Conservation (phyloP, 257 asterid genomes). For the Solanum virginianum region DNA sequence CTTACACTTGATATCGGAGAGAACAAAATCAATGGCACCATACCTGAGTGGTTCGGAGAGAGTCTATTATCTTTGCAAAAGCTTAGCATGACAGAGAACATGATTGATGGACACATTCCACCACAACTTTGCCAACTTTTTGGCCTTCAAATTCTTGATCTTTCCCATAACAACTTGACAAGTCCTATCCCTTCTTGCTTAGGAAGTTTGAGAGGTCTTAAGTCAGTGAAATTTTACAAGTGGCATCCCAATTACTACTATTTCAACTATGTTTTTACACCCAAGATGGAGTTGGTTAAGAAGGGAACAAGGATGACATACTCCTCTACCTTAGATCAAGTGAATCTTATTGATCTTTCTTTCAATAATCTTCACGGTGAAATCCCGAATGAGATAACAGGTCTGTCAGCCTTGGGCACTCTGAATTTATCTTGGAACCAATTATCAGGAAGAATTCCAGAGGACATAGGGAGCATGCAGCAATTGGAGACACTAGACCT, state of each 20-base stretch:
- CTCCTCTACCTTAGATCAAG: not conserved
- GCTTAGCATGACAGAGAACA: not conserved
- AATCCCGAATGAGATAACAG: not conserved
- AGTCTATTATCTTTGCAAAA: not conserved
- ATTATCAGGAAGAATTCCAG: constrained; percentile 11
- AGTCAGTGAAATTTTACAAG: not conserved
- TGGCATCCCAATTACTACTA: not conserved
- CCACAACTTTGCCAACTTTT: not conserved
- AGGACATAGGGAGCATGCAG: not conserved
- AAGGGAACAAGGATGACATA: constrained; percentile 3
- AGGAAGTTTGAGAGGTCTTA: not conserved
- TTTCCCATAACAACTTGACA: constrained; percentile 9
- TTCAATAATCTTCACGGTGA: not conserved
- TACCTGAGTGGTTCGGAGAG: constrained; percentile 12
- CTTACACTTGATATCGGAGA: constrained; percentile 19
- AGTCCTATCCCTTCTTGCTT: constrained; percentile 7
- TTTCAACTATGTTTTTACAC: not conserved
- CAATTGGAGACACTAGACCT: constrained; percentile 10
- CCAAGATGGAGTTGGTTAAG: constrained; percentile 1
- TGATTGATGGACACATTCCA: constrained; percentile 3
- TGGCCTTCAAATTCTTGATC: constrained; percentile 12
- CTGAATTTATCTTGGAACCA: constrained; percentile 11
- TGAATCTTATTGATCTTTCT: constrained; percentile 8
- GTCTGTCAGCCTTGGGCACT: not conserved
- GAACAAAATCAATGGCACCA: constrained; percentile 3